Evolutionary conservation across 2,329 filamentous ascomycete genomes (phyloP).

Genomic region (Scedosporium aurantiacum): DNA sequence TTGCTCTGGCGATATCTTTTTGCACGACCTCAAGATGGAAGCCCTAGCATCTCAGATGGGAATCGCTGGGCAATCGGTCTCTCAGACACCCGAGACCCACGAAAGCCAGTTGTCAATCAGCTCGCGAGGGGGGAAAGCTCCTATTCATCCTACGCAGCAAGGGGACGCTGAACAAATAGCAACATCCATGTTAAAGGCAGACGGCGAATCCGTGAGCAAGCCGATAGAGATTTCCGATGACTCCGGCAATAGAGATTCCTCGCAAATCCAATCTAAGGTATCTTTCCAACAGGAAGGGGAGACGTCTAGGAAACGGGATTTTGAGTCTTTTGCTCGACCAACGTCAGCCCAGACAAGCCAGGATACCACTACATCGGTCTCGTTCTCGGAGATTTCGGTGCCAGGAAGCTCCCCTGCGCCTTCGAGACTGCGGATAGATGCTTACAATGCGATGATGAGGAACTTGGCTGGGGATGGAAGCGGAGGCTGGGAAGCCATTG

Average conservation of each 20-base stretch:
- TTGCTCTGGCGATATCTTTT: constrained; percentile 51
- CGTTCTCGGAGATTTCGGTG: not conserved
- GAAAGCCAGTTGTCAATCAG: not conserved
- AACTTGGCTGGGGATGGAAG: not conserved
- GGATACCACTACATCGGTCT: not conserved
- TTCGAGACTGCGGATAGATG: not conserved
- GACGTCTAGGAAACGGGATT: not conserved
- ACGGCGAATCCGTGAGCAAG: not conserved
- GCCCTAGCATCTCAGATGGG: not conserved
- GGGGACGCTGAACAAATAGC: too few species aligned
- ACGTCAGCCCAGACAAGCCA: not conserved
- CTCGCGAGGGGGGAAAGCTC: not conserved
- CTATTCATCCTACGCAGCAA: not conserved
- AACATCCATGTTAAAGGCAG: too few species aligned
- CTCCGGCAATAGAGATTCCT: not conserved
- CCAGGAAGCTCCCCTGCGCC: not conserved
- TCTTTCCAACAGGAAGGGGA: not conserved
- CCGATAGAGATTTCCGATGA: not conserved
- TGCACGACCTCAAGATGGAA: constrained; percentile 41
- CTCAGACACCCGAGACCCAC: not conserved
- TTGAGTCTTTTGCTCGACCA: not conserved
- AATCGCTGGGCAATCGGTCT: not conserved
- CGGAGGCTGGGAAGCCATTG: not conserved
- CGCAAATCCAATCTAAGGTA: not conserved
- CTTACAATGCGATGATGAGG: constrained; percentile 5